These are phyloP conservation scores for Pichia occidentalis DNA, from an alignment of 805 yeast genomes.

Conservation along the genomic window DNA sequence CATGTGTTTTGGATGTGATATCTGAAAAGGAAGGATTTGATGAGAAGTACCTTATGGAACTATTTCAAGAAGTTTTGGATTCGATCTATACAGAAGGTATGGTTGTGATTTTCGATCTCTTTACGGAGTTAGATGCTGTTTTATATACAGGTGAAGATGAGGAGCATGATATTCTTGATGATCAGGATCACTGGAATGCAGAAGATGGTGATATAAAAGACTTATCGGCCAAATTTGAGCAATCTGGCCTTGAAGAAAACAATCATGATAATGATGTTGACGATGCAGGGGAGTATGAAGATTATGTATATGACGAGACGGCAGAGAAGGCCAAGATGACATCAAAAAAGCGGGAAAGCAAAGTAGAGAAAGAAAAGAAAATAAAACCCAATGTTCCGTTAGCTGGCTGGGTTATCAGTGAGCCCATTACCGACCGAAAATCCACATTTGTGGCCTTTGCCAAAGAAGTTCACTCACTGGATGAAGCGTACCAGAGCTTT, in stretches of 20 bases:
- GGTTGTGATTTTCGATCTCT: constrained; percentile 75
- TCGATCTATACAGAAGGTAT: constrained; percentile 50
- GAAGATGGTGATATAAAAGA: constrained; percentile 13
- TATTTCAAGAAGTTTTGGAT: constrained; percentile 46
- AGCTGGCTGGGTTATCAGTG: constrained; percentile 73
- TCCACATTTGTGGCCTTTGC: constrained; percentile 83
- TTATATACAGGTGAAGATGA: constrained; percentile 33
- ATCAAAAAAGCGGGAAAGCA: constrained; percentile 2
- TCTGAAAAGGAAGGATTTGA: constrained; percentile 29
- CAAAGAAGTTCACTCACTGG: constrained; percentile 51
- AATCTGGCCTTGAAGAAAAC: not conserved
- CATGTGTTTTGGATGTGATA: constrained; percentile 54
- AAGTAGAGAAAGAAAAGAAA: constrained; percentile 5
- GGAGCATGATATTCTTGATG: constrained; percentile 17
- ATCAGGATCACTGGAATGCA: constrained; percentile 21
- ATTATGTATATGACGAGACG: constrained; percentile 24
- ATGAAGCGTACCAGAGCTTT: constrained; percentile 54
- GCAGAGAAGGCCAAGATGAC: constrained; percentile 23
- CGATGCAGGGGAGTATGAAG: constrained; percentile 8
- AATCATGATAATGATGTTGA: constrained; percentile 4
- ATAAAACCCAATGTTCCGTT: constrained; percentile 37
- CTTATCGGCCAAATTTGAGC: not conserved
- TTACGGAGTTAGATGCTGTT: constrained; percentile 58
- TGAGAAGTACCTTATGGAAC: constrained; percentile 40
- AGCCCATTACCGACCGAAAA: constrained; percentile 73